Percentiles rank a stretch among this genome's conserved stretches.
These are phyloP conservation scores for Zygosaccharomyces kombuchaensis DNA, from an alignment of 805 yeast genomes.

Conservation along the genomic window DNA sequence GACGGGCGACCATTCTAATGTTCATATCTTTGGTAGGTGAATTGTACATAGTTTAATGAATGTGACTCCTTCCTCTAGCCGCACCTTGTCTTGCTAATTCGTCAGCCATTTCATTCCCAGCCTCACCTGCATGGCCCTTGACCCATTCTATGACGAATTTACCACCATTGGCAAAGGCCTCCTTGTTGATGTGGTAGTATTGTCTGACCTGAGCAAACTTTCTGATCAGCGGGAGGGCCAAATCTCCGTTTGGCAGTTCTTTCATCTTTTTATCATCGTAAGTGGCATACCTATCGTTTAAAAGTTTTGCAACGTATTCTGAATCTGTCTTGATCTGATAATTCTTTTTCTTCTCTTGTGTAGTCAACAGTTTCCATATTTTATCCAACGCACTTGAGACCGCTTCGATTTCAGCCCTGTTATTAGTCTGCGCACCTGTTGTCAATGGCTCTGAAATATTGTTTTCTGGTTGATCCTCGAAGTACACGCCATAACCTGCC, in stretches of 20 bases:
- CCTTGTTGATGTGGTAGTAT: slow-evolving; percentile 31
- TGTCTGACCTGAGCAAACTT: slow-evolving; percentile 41
- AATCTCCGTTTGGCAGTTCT: slow-evolving; percentile 28
- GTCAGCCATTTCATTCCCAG: slow-evolving; percentile 79
- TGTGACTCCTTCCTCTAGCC: slow-evolving; percentile 18
- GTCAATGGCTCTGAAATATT: slow-evolving; percentile 53
- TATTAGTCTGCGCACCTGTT: slow-evolving; percentile 59
- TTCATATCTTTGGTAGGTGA: slow-evolving; percentile 25
- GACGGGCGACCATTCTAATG: slow-evolving; percentile 33
- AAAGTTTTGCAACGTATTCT: slow-evolving; percentile 51
- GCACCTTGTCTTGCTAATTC: slow-evolving; percentile 66
- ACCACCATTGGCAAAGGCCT: slow-evolving; percentile 32
- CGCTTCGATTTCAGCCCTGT: slow-evolving; percentile 75
- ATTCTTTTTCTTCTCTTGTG: slow-evolving; percentile 15
- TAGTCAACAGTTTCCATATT: slow-evolving; percentile 33
- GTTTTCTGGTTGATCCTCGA: slow-evolving; percentile 46
- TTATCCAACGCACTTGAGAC: slow-evolving; percentile 49
- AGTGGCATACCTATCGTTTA: slow-evolving; percentile 51
- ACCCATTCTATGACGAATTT: slow-evolving; percentile 54
- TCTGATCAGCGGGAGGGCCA: slow-evolving; percentile 36
- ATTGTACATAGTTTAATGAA: slow-evolving; percentile 4
- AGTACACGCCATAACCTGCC: slow-evolving; percentile 73
- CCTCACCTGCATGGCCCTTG: slow-evolving; percentile 62
- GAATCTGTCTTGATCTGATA: slow-evolving; percentile 66
- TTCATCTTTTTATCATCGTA: slow-evolving; percentile 46